A percentile compares a stretch with the other conserved stretches of the same genome.
These are phyloP conservation scores for Phyllosticta citribraziliensis DNA, from an alignment of 2,329 filamentous ascomycete genomes.

Conservation along the genomic window DNA sequence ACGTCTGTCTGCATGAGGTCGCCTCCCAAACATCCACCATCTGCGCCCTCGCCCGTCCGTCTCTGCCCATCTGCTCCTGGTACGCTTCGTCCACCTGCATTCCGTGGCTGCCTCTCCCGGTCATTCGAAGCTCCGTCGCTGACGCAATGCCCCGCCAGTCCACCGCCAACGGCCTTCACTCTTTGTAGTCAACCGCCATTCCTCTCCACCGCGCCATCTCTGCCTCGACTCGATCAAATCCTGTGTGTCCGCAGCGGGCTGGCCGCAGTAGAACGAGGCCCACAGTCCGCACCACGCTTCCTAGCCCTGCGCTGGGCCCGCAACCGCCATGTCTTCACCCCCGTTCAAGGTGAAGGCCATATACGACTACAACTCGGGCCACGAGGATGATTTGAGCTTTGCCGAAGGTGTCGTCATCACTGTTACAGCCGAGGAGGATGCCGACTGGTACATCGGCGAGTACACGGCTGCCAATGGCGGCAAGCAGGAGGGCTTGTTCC, in stretches of 20 bases:
- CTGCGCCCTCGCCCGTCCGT: background rate
- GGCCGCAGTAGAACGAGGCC: background rate
- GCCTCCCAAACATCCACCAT: background rate
- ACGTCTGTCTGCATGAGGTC: background rate
- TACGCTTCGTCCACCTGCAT: background rate
- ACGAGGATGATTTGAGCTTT: slow-evolving; percentile 93
- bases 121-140: slow-evolving; percentile 4
- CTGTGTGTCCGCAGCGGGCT: background rate
- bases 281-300: background rate
- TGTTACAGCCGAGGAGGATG: slow-evolving; percentile 84
- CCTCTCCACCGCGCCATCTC: background rate
- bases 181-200: background rate
- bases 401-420: slow-evolving; percentile 78
- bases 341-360: slow-evolving; percentile 88
- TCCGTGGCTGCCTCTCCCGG: background rate
- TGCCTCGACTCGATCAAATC: background rate
- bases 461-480: slow-evolving; percentile 67
- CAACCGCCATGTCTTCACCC: slow-evolving; percentile 7
- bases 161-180: slow-evolving; percentile 3
- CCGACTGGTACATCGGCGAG: slow-evolving; percentile 87
- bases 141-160: slow-evolving; percentile 12
- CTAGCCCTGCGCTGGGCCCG: slow-evolving; percentile 3
- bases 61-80: background rate
- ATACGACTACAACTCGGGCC: slow-evolving; percentile 85
- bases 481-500: slow-evolving; percentile 80